Evolutionary conservation across 1,284 basidiomycete species (phyloP).

Genomic region (Ustilago curta): DNA sequence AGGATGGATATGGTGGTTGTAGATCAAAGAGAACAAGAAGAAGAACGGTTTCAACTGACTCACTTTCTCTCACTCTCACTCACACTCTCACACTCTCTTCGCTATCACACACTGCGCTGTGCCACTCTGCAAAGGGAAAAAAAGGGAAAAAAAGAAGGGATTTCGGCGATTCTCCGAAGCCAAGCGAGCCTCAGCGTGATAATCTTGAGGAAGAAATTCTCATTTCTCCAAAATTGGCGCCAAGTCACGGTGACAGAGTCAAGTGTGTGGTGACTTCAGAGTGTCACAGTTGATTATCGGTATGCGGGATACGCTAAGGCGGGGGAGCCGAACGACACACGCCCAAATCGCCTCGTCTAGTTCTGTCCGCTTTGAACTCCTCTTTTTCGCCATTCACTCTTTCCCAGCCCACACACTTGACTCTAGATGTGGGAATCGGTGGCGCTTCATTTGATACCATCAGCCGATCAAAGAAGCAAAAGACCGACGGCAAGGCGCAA

Average conservation of each 20-base stretch:
- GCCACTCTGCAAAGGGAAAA: neutral
- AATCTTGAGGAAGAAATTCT: slow-evolving; percentile 9
- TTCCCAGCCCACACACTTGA: neutral
- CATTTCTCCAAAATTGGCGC: neutral
- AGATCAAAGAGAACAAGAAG: neutral
- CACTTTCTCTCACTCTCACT: too few species aligned
- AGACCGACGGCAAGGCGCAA: neutral
- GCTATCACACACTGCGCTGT: neutral
- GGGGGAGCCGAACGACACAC: neutral
- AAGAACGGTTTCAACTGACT: slow-evolving; percentile 5
- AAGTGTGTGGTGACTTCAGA: too few species aligned
- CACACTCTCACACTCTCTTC: neutral
- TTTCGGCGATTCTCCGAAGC: slow-evolving; percentile 26
- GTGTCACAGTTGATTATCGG: too few species aligned
- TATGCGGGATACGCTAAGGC: slow-evolving; percentile 1
- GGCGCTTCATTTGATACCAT: too few species aligned
- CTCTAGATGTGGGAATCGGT: neutral
- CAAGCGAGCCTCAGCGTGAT: slow-evolving; percentile 10
- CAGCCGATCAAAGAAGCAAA: neutral
- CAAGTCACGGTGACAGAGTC: neutral
- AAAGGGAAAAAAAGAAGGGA: slow-evolving; percentile 1
- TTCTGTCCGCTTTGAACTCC: too few species aligned
- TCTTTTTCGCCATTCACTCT: neutral
- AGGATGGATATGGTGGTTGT: slow-evolving; percentile 5
- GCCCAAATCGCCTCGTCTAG: too few species aligned